Base-by-base conservation (phyloP, 257 asterid species). In the Plectranthus barbatus region DNA sequence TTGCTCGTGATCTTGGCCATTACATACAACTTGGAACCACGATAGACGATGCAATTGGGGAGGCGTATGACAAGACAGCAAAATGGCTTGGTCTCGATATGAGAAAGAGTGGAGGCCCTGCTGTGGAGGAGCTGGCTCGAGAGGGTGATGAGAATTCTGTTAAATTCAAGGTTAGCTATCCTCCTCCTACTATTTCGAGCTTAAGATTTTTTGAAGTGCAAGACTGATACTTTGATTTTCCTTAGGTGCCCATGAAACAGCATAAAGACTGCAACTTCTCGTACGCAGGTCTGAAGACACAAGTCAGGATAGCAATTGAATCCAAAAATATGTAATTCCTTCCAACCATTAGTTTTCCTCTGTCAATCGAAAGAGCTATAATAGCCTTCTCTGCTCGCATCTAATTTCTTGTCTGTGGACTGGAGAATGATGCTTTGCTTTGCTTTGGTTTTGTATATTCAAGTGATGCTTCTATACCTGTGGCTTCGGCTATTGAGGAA, bases 41-140 rank as follows among this genome's bases (percentile, higher is more conserved):
- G 10, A 65, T 90, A 57, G 99, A 93, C 77, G 99, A 93, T 76
- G 99, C 99, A 15, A 84, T 93, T 62, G 99, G 99, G 17, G 99
- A 93, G 84, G 96, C 99, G 66, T 93, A 93, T 66, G 99, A 93
- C 76, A 93, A 93, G 79, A 87, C 86, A 17, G 97, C 97, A 60
- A 90, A 90, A 80, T 93, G 97, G 99, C 99, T 93, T 68, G 97
- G 99, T 72, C 99, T 93, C 66, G 96, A 93, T 76, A 9, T 93
- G 85, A 85, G 97, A 59, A 93, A 72, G 83, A 93, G 99, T 4
- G 99, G 99, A n/a, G 99, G 99, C 47, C 97, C 99, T 7, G 99
- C 96, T 64, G 74, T 93, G 29, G 99, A 90, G 80, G 94, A 90
- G 76, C 83, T 93, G 69, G 99, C 99, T 77, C 85, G 51, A 50